Evolutionary conservation across 345 rosid genomes (phyloP).

Genomic region (Bruguiera gymnorhiza): DNA sequence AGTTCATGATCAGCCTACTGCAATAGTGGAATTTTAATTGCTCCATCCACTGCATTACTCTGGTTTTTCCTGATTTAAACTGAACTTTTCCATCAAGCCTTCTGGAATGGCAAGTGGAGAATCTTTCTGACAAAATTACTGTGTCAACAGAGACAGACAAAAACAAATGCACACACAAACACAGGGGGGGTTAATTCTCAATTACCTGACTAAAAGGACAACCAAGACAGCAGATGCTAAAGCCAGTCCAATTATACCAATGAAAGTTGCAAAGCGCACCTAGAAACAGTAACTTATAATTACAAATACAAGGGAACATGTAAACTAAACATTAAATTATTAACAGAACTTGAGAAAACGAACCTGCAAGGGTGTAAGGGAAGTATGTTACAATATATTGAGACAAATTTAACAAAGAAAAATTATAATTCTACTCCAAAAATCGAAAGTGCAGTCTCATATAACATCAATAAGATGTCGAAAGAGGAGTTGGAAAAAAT

Average conservation of each 20-base stretch:
- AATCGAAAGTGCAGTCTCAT: too few species aligned
- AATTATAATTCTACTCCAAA: too few species aligned
- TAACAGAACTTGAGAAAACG: slow-evolving; percentile 7
- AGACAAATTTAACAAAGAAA: too few species aligned
- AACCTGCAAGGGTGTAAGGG: slow-evolving; percentile 22
- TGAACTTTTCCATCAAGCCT: slow-evolving; percentile 42
- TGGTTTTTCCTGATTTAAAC: slow-evolving; percentile 61
- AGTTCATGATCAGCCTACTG: slow-evolving; percentile 40
- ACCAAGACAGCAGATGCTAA: slow-evolving; percentile 72
- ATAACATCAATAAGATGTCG: too few species aligned
- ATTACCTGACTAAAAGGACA: slow-evolving; percentile 78
- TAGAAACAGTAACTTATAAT: slow-evolving; percentile 21
- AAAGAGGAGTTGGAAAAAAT: too few species aligned
- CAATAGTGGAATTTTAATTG: slow-evolving; percentile 74
- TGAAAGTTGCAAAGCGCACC: slow-evolving; percentile 92
- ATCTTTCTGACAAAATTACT: slow-evolving; percentile 33
- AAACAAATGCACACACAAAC: background rate
- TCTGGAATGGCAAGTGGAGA: slow-evolving; percentile 72
- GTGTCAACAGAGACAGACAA: background rate
- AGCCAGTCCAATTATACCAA: slow-evolving; percentile 81
- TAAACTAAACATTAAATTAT: slow-evolving; percentile 3
- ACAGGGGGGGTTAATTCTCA: background rate
- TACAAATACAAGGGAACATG: background rate
- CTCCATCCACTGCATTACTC: slow-evolving; percentile 59
- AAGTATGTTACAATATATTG: too few species aligned